These are phyloP conservation scores for Myxozyma geophila DNA, from an alignment of 805 yeast species.

Conservation along the genomic window DNA sequence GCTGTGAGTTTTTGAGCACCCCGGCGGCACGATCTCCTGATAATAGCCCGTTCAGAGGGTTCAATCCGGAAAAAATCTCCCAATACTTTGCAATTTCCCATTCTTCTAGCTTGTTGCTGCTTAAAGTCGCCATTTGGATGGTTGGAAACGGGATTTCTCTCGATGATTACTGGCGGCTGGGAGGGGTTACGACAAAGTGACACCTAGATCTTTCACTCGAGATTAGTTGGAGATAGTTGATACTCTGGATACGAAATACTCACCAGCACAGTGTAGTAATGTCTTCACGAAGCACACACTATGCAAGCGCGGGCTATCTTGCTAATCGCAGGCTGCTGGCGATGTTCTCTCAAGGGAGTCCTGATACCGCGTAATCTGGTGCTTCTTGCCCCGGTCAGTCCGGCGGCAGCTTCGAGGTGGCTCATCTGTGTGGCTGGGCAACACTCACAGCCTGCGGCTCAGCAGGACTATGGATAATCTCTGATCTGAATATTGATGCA, in stretches of 20 bases:
- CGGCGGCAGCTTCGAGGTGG: slow-evolving; percentile 1
- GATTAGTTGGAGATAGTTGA: not conserved
- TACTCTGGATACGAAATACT: not conserved
- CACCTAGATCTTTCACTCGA: not conserved
- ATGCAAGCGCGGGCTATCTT: too few species aligned
- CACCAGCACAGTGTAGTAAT: too few species aligned
- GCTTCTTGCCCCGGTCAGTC: not conserved
- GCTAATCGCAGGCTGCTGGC: too few species aligned
- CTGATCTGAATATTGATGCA: too few species aligned
- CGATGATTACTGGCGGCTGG: not conserved
- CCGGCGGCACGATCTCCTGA: slow-evolving; percentile 84
- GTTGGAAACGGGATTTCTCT: not conserved
- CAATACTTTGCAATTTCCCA: slow-evolving; percentile 97
- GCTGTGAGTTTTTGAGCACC: slow-evolving; percentile 85
- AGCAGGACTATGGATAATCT: too few species aligned
- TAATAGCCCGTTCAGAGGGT: slow-evolving; percentile 77
- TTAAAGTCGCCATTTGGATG: slow-evolving; percentile 24
- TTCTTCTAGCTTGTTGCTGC: slow-evolving; percentile 32
- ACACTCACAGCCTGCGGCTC: too few species aligned
- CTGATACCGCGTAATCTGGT: too few species aligned
- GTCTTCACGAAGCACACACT: too few species aligned
- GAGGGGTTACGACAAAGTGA: too few species aligned
- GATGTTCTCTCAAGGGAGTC: too few species aligned
- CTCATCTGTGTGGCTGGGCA: slow-evolving; percentile 1
- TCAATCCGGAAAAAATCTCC: slow-evolving; percentile 92